A percentile compares a stretch with the other conserved stretches of the same genome.
Conservation (phyloP, 768 basidiomycete genomes). For the Suillus plorans region DNA sequence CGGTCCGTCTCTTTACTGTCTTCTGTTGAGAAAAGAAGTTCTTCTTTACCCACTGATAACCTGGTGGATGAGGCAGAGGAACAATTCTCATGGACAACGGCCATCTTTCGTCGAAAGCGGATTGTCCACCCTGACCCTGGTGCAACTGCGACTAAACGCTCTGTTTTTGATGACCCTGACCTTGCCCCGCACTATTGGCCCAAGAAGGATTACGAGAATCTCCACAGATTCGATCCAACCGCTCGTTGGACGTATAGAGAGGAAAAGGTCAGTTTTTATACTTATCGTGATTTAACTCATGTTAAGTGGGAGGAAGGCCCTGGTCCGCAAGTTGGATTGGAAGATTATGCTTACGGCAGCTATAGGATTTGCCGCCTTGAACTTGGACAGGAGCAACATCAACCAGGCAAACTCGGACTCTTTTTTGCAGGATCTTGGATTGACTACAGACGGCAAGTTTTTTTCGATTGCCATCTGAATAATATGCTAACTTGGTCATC, state of each 20-base stretch:
- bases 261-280: conserved; percentile 38
- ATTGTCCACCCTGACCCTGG: conserved; percentile 25
- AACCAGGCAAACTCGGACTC: conserved; percentile 58
- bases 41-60: neutral
- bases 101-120: conserved; percentile 10
- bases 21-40: neutral
- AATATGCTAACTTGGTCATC: neutral
- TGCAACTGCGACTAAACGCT: conserved; percentile 47
- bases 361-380: conserved; percentile 56
- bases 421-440: conserved; percentile 52
- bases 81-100: conserved; percentile 5
- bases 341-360: conserved; percentile 58
- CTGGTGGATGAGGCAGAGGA: conserved; percentile 13
- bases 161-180: conserved; percentile 51
- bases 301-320: conserved; percentile 30
- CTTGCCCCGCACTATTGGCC: conserved; percentile 46
- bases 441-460: conserved; percentile 47
- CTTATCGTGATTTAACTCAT: neutral
- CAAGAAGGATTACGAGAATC: conserved; percentile 51
- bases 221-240: conserved; percentile 54
- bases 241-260: conserved; percentile 62
- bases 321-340: conserved; percentile 59
- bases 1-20: neutral
- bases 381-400: conserved; percentile 54
- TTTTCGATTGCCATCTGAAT: conserved; percentile 10